Evolutionary conservation across 2,329 filamentous ascomycete genomes (phyloP).

Genomic region (Microcyclosporella mali): DNA sequence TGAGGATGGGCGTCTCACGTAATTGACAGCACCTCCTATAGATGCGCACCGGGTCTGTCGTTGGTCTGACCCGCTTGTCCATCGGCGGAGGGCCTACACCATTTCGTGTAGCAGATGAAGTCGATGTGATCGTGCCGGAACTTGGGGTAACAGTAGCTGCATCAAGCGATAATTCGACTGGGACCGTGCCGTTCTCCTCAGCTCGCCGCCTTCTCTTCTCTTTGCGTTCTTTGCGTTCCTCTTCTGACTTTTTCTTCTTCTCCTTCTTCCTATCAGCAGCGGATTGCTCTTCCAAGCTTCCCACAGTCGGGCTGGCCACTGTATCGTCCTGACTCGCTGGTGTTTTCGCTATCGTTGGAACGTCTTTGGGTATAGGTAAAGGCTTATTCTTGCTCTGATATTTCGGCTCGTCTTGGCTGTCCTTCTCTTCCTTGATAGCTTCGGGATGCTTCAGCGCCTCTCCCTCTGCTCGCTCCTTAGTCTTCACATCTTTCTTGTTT

Average conservation of each 20-base stretch:
- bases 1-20: conserved; percentile 84
- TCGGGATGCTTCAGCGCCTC: conserved; percentile 65
- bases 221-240: conserved; percentile 84
- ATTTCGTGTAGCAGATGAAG: conserved; percentile 21
- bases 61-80: conserved; percentile 62
- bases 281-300: conserved; percentile 19
- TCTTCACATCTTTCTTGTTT: conserved; percentile 55
- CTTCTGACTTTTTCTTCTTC: conserved; percentile 92
- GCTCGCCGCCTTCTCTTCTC: conserved; percentile 80
- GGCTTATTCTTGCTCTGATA: conserved; percentile 30
- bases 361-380: conserved; percentile 12
- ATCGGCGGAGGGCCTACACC: conserved; percentile 24
- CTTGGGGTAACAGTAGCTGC: conserved; percentile 42
- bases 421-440: conserved; percentile 49
- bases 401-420: conserved; percentile 41
- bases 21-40: conserved; percentile 93
- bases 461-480: conserved; percentile 65
- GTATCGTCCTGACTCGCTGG: conserved; percentile 6
- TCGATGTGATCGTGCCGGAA: conserved; percentile 7
- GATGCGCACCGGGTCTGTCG: conserved; percentile 84
- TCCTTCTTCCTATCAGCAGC: conserved; percentile 67
- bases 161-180: conserved; percentile 72
- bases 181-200: conserved; percentile 79
- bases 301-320: conserved; percentile 16
- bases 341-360: conserved; percentile 4